Evolutionary conservation across 2,329 filamentous ascomycete genomes (phyloP).

Genomic region (Penicillium nordicum): DNA sequence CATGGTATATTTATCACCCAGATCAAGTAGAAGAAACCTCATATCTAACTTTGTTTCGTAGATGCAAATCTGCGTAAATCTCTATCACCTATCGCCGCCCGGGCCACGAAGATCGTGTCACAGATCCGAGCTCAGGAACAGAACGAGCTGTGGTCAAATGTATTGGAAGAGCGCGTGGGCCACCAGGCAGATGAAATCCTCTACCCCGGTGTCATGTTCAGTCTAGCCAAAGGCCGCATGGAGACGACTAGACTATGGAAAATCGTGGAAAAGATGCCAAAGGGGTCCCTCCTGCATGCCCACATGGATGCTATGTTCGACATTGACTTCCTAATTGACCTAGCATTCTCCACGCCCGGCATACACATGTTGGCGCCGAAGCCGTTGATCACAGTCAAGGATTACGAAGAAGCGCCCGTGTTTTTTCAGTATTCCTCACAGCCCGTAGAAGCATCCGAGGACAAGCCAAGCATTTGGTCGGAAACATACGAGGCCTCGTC

Average conservation of each 20-base stretch:
- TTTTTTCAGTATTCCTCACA: conserved; percentile 60
- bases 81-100: conserved; percentile 73
- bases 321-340: conserved; percentile 71
- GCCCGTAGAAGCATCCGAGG: conserved; percentile 43
- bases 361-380: conserved; percentile 65
- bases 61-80: conserved; percentile 39
- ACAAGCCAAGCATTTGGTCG: conserved; percentile 61
- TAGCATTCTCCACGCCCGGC: conserved; percentile 66
- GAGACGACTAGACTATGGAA: conserved; percentile 80
- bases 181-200: conserved; percentile 60
- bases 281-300: conserved; percentile 68
- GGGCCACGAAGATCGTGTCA: conserved; percentile 75
- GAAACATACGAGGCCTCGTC: conserved; percentile 58
- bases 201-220: conserved; percentile 92
- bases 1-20: conserved; percentile 57
- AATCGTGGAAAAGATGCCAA: conserved; percentile 82
- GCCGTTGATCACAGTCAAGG: conserved; percentile 54
- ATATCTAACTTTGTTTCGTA: conserved; percentile 10
- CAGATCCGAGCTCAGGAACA: conserved; percentile 76
- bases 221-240: conserved; percentile 78
- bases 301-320: conserved; percentile 92
- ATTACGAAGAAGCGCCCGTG: conserved; percentile 55
- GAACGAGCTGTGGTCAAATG: conserved; percentile 69
- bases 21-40: background rate
- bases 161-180: conserved; percentile 67